A percentile compares a stretch with the other conserved stretches of the same genome.
Evolutionary conservation across 2,329 filamentous ascomycete genomes (phyloP).

Genomic region (Cladobotryum mycophilum): DNA sequence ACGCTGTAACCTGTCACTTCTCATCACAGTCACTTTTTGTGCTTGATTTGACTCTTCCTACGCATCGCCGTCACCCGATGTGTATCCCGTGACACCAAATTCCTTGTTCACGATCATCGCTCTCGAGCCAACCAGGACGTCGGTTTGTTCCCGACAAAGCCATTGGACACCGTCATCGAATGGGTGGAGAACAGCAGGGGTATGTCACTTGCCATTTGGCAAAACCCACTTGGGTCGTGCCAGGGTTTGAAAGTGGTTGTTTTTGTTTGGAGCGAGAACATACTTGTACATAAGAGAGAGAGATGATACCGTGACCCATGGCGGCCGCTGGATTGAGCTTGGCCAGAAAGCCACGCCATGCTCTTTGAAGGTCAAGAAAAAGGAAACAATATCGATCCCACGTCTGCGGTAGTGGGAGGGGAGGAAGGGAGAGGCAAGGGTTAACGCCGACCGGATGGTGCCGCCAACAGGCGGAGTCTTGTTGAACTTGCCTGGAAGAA

Average conservation of each 20-base stretch:
- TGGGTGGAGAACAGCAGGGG: neutral
- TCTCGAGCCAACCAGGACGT: slow-evolving; percentile 1
- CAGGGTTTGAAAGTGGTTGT: no score
- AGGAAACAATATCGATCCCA: neutral
- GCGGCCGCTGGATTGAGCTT: neutral
- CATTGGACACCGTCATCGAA: slow-evolving; percentile 8
- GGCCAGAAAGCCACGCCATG: neutral
- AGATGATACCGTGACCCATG: no score
- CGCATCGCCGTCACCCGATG: neutral
- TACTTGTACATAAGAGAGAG: no score
- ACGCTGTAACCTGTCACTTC: neutral
- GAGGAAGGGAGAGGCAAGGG: neutral
- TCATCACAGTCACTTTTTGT: neutral
- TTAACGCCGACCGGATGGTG: slow-evolving; percentile 1
- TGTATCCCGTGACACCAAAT: neutral
- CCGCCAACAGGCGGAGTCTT: neutral
- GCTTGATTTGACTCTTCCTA: no score
- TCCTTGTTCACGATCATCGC: neutral
- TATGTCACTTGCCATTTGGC: slow-evolving; percentile 1
- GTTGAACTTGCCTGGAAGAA: no score
- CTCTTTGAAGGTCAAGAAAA: neutral
- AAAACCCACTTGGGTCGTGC: no score
- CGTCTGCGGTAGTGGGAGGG: neutral
- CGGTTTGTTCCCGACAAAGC: slow-evolving; percentile 2
- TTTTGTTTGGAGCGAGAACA: no score